A percentile compares a stretch with the other conserved stretches of the same genome.
Evolutionary conservation across 2,329 filamentous ascomycete genomes (phyloP).

Genomic region (Fusarium devonianum): DNA sequence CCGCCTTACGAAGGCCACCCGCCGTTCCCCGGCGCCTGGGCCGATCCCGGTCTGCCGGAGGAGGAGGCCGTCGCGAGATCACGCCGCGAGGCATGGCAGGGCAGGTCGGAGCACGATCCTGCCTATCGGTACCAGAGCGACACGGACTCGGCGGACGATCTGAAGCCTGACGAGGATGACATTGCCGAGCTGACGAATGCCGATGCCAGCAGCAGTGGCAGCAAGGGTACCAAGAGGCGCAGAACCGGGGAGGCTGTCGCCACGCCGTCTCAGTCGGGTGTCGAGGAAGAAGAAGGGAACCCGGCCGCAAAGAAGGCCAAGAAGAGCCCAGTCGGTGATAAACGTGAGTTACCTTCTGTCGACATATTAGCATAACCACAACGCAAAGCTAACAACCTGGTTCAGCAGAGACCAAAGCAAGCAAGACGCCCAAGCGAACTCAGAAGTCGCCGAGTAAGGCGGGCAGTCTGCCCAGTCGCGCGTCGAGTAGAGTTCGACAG

Average conservation of each 20-base stretch:
- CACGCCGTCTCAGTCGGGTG: not conserved
- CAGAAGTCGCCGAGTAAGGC: conserved; percentile 10
- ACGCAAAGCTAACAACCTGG: not conserved
- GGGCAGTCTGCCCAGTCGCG: conserved; percentile 8
- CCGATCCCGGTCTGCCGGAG: conserved; percentile 15
- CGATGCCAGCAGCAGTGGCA: not conserved
- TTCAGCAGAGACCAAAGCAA: conserved; percentile 4
- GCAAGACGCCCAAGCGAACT: not conserved
- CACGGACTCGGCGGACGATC: conserved; percentile 32
- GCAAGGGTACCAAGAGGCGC: conserved; percentile 4
- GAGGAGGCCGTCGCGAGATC: not conserved
- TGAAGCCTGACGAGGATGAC: conserved; percentile 31
- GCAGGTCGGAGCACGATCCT: conserved; percentile 16
- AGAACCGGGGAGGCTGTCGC: not conserved
- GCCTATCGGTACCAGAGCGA: conserved; percentile 30
- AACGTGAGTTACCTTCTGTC: too few species aligned
- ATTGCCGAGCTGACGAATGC: conserved; percentile 15
- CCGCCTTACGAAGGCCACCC: conserved; percentile 35
- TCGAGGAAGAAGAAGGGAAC: not conserved
- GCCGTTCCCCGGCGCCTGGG: conserved; percentile 37
- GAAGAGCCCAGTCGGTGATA: not conserved
- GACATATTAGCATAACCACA: too few species aligned
- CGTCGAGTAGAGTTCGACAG: conserved; percentile 19
- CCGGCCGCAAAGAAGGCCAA: conserved; percentile 29
- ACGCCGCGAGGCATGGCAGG: conserved; percentile 4